These are phyloP conservation scores for Chaetomium sp. DNA, from an alignment of 2,329 filamentous ascomycete genomes.

Conservation along the genomic window DNA sequence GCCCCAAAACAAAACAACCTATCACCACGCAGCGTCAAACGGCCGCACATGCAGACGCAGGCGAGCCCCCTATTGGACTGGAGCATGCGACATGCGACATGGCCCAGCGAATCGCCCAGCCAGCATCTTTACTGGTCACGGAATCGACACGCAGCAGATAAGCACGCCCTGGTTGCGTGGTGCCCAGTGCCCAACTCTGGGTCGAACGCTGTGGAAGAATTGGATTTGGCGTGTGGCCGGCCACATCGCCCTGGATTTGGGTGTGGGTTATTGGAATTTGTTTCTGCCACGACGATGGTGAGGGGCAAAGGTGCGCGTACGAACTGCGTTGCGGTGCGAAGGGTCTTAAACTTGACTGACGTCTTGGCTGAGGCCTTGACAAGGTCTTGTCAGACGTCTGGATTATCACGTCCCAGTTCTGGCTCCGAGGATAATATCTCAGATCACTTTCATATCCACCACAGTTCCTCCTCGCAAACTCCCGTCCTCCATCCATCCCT, in stretches of 20 bases:
- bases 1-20: not conserved
- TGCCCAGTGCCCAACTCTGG: conserved; percentile 2
- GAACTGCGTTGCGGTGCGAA: too few species aligned
- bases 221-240: not conserved
- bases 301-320: not conserved
- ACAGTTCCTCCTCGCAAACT: too few species aligned
- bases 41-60: not conserved
- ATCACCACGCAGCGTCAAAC: not conserved
- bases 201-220: not conserved
- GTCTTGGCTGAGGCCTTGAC: too few species aligned
- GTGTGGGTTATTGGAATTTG: not conserved
- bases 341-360: too few species aligned
- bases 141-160: conserved; percentile 4
- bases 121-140: conserved; percentile 1
- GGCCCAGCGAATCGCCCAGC: too few species aligned
- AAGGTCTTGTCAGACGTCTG: too few species aligned
- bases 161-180: not conserved
- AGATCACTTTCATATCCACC: too few species aligned
- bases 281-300: conserved; percentile 7
- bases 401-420: too few species aligned
- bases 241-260: not conserved
- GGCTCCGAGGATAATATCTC: too few species aligned
- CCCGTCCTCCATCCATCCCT: too few species aligned
- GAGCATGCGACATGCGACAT: not conserved
- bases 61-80: conserved; percentile 3